Evolutionary conservation across 1,284 basidiomycete genomes (phyloP).

Genomic region (Inonotus obliquus): DNA sequence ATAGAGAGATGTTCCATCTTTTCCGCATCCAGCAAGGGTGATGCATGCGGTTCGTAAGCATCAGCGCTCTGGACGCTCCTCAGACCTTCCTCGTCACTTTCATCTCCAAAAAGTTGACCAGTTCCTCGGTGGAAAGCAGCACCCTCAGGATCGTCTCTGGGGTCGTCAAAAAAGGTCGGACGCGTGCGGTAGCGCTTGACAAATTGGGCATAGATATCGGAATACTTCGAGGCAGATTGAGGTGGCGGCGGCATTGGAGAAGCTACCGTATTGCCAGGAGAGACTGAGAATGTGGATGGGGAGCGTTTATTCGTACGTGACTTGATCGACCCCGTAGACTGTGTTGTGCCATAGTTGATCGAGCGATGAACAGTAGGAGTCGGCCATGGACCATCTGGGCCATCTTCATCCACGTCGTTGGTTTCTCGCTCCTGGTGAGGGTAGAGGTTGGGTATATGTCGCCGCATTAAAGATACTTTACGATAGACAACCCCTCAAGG

Average conservation of each 20-base stretch:
- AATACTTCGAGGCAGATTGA: constrained; percentile 40
- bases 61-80: constrained; percentile 38
- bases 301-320: constrained; percentile 14
- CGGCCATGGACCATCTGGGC: constrained; percentile 34
- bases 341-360: constrained; percentile 20
- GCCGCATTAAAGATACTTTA: constrained; percentile 23
- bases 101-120: constrained; percentile 65
- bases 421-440: constrained; percentile 55
- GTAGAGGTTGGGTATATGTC: constrained; percentile 63
- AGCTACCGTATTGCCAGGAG: background rate
- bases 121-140: constrained; percentile 71
- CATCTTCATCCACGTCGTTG: constrained; percentile 41
- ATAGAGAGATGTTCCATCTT: constrained; percentile 55
- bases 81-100: constrained; percentile 65
- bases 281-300: constrained; percentile 2
- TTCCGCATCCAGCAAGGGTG: constrained; percentile 55
- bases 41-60: constrained; percentile 46
- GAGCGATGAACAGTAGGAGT: constrained; percentile 23
- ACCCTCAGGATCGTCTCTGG: constrained; percentile 67
- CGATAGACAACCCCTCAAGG: background rate
- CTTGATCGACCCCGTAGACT: constrained; percentile 11
- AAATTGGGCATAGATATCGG: constrained; percentile 74
- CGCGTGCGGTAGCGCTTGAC: constrained; percentile 65
- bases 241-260: constrained; percentile 21
- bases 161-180: constrained; percentile 54